phyloP scores from a whole-genome alignment of 2,329 filamentous ascomycete species.

The Colletotrichum zoysiae region DNA sequence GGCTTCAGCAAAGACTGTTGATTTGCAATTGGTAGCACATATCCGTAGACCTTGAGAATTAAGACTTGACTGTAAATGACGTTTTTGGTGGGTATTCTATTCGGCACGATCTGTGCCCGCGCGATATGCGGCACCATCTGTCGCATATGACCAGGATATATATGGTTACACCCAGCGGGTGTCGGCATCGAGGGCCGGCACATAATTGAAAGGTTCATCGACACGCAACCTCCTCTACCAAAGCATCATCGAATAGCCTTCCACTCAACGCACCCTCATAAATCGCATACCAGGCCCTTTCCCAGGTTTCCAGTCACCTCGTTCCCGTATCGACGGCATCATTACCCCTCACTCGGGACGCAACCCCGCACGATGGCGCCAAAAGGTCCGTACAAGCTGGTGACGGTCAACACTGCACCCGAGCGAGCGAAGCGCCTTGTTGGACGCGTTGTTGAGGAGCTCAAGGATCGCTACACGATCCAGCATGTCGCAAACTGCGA shows the following conservation, averaged over 20 bases:
- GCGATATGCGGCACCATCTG: neutral
- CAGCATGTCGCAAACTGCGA: slow-evolving; percentile 72
- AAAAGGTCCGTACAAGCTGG: slow-evolving; percentile 71
- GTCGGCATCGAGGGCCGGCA: neutral
- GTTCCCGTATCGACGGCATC: neutral
- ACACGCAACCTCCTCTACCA: neutral
- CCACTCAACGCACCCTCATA: too few relatives aligned
- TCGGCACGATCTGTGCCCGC: slow-evolving; percentile 9
- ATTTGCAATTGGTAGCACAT: neutral
- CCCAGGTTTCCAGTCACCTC: neutral
- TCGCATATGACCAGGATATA: neutral
- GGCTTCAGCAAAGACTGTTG: slow-evolving; percentile 16
- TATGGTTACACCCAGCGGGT: neutral
- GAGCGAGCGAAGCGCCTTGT: slow-evolving; percentile 73
- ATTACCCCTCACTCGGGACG: neutral
- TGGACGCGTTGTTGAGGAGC: slow-evolving; percentile 69
- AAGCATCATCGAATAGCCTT: too few relatives aligned
- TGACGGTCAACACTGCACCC: slow-evolving; percentile 77
- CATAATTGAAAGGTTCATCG: neutral
- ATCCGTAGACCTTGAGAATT: too few relatives aligned
- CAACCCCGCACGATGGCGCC: slow-evolving; percentile 47
- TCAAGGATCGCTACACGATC: slow-evolving; percentile 75
- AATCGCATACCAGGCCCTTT: too few relatives aligned
- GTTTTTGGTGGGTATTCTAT: neutral
- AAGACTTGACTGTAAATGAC: neutral